Conservation (phyloP, 225 moss, liverwort and hornwort genomes). For the Sphagnum tenellum region DNA sequence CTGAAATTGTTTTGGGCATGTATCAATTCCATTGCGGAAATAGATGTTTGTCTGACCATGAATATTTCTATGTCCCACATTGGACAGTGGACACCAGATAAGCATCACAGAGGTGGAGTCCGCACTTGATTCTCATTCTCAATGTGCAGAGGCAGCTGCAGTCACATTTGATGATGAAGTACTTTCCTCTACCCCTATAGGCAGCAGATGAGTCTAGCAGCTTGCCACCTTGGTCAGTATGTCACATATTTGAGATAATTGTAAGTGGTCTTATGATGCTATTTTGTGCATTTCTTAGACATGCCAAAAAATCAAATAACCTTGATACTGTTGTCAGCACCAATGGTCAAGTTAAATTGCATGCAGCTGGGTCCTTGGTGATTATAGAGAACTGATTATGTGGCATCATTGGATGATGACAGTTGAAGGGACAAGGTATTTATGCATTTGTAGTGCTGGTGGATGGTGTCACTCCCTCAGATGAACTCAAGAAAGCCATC, state of each 20-base stretch:
- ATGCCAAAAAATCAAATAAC: no score
- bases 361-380: no score
- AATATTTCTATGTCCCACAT: no score
- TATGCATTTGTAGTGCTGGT: constrained; percentile 68
- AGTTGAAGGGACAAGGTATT: constrained; percentile 76
- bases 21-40: no score
- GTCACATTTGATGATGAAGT: constrained; percentile 74
- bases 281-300: no score
- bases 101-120: constrained; percentile 83
- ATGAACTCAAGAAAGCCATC: constrained; percentile 46
- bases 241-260: no score
- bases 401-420: constrained; percentile 4
- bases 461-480: constrained; percentile 34
- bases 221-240: not conserved
- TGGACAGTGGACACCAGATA: constrained; percentile 68
- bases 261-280: no score
- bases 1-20: no score
- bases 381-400: no score
- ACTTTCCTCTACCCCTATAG: not conserved
- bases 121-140: constrained; percentile 53
- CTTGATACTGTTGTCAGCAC: no score
- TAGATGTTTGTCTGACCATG: no score
- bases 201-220: constrained; percentile 1
- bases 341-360: no score
- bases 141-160: constrained; percentile 73